Base-by-base conservation (phyloP, 768 basidiomycete genomes). In the Goffeauzyma gilvescens region DNA sequence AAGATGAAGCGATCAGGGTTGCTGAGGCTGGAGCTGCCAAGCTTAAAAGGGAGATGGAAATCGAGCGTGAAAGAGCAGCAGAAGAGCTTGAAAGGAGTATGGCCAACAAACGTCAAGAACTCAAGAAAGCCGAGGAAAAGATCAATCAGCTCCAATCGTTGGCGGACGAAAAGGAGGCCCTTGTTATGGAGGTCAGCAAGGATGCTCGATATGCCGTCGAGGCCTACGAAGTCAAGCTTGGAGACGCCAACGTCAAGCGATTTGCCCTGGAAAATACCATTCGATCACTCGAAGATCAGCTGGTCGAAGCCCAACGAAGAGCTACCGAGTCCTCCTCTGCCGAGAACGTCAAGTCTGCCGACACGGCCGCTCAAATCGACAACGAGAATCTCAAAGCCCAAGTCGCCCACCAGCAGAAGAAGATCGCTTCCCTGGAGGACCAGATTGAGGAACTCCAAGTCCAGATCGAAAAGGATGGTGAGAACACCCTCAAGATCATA, bases 351-450 rank as follows among this genome's bases (percentile, higher is more conserved):
- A 37, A 38, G 12, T 50, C 67, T 21, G 68, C 72, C 4, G 65
- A 73, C 4, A 77, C 83, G 7, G 89, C 87, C 0, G 73, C 77
- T 2, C 76, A 85, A 56, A 96, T 98, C 50, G 89, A 98, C 63
- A 95, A 95, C 55, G 87, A 96, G 60, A 78, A 75, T 12, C 73
- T 95, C 10, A 75, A 73, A 13, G 87, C 89, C 22, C 89, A 98
- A 60, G 71, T 85, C n/a, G 73, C 75, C 30, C 83, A 96, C 63
- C 68, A 90, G 25, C 79, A 84, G 57, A 75, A 73, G 56, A 80
- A 79, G 60, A 71, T 89, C 22, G 62, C 70, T 2, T 67, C 66
- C 28, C 68, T 90, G 55, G 87, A 96, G 56, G 90, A 90, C 55
- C 68, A 75, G 50, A 70, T 95, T 13, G 85, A 87, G 51, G 86